Base-by-base conservation (phyloP, 495 filamentous ascomycete species). In the Jackrogersella minutella region DNA sequence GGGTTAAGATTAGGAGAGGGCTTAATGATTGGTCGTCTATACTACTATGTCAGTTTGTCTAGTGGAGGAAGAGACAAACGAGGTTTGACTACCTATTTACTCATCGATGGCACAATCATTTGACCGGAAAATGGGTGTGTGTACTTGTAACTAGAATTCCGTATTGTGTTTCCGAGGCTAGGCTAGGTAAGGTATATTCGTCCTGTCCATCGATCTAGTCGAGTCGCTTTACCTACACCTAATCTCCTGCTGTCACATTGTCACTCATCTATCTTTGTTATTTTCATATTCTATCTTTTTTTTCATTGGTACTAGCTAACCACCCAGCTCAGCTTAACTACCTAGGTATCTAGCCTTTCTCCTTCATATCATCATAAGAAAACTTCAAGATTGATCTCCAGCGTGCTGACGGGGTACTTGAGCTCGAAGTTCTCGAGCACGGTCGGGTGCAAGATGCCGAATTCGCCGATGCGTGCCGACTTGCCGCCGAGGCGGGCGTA, bases 361-460 rank as follows among this genome's bases (percentile, higher is more conserved):
- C 16, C n/a, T 60, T 24, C 14, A 26, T 39, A 40, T 49, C 30
- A 22, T 69, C 77, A 99, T 73, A 99, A 82, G 86, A 99, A 98
- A 61, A 92, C 87, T 79, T 97, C 96, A 16, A 99, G 86, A 73
- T 98, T 95, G 62, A 99, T 81, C 82, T 98, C 96, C 70, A 99
- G 77, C n/a, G 91, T 91, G 79, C 92, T 97, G 75, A 95, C 91
- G 39, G 95, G 95, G 80, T 93, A 92, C 80, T 87, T 88, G 64
- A 99, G 81, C 65, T 97, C 95, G 74, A 93, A 99, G 66, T 93
- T 93, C 76, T 96, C 91, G 68, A 98, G 79, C 51, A 97, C 96
- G 5, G 86, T 90, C 4, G 95, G 95, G 76, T 98, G 95, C 68
- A 97, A 78, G 66, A 98, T 94, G 69, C 95, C 95, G 74, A 99